These are phyloP conservation scores for Citrullus colocynthis DNA, from an alignment of 306 rosid genomes.

Conservation along the genomic window DNA sequence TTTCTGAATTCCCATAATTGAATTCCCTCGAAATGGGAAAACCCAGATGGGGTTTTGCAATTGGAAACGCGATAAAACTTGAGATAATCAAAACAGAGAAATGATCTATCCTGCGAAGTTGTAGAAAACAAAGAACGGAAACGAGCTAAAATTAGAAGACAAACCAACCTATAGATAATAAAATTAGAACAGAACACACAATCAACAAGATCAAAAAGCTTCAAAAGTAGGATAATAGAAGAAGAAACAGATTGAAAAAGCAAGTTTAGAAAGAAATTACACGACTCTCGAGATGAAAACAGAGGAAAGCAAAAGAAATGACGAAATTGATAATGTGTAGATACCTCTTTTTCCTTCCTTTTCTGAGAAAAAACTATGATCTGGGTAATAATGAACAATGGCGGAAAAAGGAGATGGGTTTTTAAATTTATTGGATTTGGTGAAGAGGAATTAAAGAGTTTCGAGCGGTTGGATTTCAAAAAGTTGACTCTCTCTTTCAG, in stretches of 20 bases:
- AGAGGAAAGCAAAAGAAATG: slow-evolving; percentile 6
- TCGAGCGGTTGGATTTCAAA: slow-evolving; percentile 47
- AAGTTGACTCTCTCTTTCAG: slow-evolving; percentile 10
- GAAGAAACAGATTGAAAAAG: background rate
- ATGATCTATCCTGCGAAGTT: background rate
- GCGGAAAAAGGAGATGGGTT: slow-evolving; percentile 19
- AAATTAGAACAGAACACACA: background rate
- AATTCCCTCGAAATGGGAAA: slow-evolving; percentile 18
- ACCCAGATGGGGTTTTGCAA: slow-evolving; percentile 20
- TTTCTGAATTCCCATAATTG: slow-evolving; percentile 44
- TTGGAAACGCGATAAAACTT: background rate
- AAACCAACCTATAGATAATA: background rate
- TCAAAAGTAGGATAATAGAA: background rate
- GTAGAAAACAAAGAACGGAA: background rate
- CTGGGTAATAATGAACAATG: slow-evolving; percentile 21
- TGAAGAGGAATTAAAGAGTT: slow-evolving; percentile 23
- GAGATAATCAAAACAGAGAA: background rate
- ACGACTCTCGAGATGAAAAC: background rate
- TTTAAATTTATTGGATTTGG: slow-evolving; percentile 38
- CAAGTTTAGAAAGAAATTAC: background rate
- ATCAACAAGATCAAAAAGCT: background rate
- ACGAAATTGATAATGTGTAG: background rate
- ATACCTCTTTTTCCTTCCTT: slow-evolving; percentile 4
- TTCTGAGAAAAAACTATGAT: slow-evolving; percentile 23
- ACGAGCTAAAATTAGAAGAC: background rate